Conservation (phyloP, 352 stramenopile species). For the Pythium brassicae region DNA sequence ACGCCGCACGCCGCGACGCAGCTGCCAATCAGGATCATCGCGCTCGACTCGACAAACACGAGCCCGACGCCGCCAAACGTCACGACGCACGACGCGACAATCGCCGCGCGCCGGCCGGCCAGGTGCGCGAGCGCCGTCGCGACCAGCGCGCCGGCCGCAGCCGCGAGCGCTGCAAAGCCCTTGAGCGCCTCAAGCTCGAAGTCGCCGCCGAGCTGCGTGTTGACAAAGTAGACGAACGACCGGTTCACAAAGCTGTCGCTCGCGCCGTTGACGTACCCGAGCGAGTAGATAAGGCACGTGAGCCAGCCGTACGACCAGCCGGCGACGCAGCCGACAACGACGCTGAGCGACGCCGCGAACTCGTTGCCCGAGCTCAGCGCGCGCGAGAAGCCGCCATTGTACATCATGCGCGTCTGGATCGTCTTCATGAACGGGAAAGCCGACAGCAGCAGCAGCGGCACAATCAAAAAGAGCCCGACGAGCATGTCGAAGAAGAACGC, state of each 20-base stretch:
- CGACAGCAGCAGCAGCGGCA: constrained; percentile 72
- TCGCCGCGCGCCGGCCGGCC: constrained; percentile 61
- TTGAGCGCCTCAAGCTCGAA: constrained; percentile 71
- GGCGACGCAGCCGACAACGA: constrained; percentile 64
- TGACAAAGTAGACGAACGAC: constrained; percentile 82
- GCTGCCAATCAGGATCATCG: constrained; percentile 64
- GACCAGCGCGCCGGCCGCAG: constrained; percentile 45
- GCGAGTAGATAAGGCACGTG: constrained; percentile 73
- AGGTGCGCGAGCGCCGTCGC: constrained; percentile 46
- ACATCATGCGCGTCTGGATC: constrained; percentile 90
- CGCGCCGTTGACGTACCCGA: constrained; percentile 74
- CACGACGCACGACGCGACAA: constrained; percentile 51
- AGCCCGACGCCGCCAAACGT: constrained; percentile 60
- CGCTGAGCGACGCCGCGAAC: constrained; percentile 70
- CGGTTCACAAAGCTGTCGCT: constrained; percentile 80
- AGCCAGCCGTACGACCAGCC: constrained; percentile 81
- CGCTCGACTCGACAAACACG: constrained; percentile 63
- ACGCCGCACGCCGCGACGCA: constrained; percentile 64
- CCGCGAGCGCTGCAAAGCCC: constrained; percentile 56
- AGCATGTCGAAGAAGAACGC: constrained; percentile 87
- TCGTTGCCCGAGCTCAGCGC: constrained; percentile 80
- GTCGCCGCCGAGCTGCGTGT: constrained; percentile 30
- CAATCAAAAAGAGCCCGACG: constrained; percentile 66
- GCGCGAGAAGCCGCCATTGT: constrained; percentile 85
- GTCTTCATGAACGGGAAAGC: constrained; percentile 87